Evolutionary conservation across 257 asterid genomes (phyloP).

Genomic region (Anisodus tanguticus): DNA sequence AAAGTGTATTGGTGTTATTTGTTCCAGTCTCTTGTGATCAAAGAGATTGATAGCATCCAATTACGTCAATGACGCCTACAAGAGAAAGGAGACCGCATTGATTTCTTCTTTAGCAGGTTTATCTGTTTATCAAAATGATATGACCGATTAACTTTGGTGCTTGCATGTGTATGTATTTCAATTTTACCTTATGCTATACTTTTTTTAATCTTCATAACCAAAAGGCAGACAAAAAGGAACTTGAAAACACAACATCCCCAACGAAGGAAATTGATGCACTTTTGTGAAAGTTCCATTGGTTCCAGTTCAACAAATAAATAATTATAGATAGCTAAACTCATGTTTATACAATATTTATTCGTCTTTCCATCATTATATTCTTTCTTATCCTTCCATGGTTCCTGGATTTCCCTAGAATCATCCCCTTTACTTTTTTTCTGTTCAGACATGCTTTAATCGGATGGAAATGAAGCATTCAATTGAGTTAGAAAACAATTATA

Average conservation of each 20-base stretch:
- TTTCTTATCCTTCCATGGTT: slow-evolving; percentile 2
- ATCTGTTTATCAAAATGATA: not conserved
- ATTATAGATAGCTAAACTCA: not conserved
- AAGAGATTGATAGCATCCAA: not conserved
- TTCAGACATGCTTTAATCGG: not conserved
- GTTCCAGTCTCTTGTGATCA: slow-evolving; percentile 16
- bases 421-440: not conserved
- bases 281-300: not conserved
- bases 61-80: not conserved
- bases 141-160: not conserved
- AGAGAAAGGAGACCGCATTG: not conserved
- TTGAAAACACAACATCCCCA: not conserved
- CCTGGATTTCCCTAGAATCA: not conserved
- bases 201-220: not conserved
- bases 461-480: not conserved
- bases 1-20: slow-evolving; percentile 30
- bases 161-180: not conserved
- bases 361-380: not conserved
- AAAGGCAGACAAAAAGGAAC: not conserved
- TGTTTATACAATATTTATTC: not conserved
- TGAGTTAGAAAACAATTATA: not conserved
- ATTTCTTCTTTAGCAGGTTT: not conserved
- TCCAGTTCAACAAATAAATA: not conserved
- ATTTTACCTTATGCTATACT: not conserved
- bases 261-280: not conserved